Conservation (phyloP, 2,329 filamentous ascomycete genomes). For the Botrytis paeoniae region DNA sequence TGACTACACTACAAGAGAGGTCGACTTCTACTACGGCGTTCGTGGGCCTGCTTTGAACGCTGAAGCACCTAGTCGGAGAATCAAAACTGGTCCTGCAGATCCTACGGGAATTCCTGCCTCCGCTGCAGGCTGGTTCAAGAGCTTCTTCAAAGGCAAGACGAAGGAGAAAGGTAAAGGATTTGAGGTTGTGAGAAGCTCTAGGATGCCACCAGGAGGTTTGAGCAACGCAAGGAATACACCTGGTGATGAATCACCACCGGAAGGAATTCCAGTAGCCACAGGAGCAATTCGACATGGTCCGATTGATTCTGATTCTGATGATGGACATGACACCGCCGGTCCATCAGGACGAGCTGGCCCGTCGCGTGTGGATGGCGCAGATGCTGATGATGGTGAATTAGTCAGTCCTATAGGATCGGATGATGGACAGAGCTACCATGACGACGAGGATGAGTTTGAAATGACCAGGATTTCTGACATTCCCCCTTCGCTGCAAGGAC, state of each 20-base stretch:
- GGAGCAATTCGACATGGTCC: constrained; percentile 47
- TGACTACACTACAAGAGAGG: constrained; percentile 91
- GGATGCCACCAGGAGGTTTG: constrained; percentile 75
- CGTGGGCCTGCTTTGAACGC: constrained; percentile 83
- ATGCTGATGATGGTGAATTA: constrained; percentile 28
- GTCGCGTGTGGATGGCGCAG: constrained; percentile 35
- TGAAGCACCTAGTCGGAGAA: constrained; percentile 73
- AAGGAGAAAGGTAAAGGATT: constrained; percentile 97
- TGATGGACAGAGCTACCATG: constrained; percentile 48
- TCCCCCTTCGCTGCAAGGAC: constrained; percentile 58
- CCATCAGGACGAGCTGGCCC: constrained; percentile 41
- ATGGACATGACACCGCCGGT: not conserved
- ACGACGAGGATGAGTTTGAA: constrained; percentile 44
- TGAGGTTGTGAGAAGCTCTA: constrained; percentile 87
- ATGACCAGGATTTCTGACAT: constrained; percentile 46
- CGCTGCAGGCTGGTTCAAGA: constrained; percentile 84
- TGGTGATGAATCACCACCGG: constrained; percentile 64
- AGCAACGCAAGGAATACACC: constrained; percentile 49
- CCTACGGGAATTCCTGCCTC: constrained; percentile 88
- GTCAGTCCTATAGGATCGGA: constrained; percentile 37
- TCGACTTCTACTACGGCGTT: constrained; percentile 95
- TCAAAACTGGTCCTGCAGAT: constrained; percentile 92
- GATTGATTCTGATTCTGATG: constrained; percentile 61
- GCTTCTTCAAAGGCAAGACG: constrained; percentile 74
- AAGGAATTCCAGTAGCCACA: constrained; percentile 60